Conservation (phyloP, 441 rosid species). For the Arabidopsis lyrata region DNA sequence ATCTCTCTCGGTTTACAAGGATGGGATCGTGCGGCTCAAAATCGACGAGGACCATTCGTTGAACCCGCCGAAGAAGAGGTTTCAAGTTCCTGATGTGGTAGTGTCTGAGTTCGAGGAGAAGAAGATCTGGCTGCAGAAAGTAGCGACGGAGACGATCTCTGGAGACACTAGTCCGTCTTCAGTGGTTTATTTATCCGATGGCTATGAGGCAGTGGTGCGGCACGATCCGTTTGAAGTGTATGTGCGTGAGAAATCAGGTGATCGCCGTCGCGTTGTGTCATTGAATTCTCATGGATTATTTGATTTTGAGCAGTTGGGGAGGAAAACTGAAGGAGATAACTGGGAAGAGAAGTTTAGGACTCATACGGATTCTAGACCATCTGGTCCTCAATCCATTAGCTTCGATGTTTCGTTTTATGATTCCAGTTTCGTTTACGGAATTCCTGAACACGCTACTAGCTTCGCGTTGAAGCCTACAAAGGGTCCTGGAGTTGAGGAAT, state of each 20-base stretch:
- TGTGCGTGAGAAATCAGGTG: slow-evolving; percentile 66
- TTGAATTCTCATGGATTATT: slow-evolving; percentile 84
- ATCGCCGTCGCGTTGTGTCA: slow-evolving; percentile 65
- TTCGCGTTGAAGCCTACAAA: slow-evolving; percentile 88
- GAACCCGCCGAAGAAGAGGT: slow-evolving; percentile 70
- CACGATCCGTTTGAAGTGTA: slow-evolving; percentile 89
- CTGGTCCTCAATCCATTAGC: slow-evolving; percentile 92
- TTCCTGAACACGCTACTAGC: slow-evolving; percentile 93
- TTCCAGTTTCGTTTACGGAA: slow-evolving; percentile 86
- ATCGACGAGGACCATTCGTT: slow-evolving; percentile 79
- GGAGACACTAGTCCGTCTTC: slow-evolving; percentile 65
- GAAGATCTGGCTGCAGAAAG: slow-evolving; percentile 79
- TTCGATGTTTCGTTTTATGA: slow-evolving; percentile 92
- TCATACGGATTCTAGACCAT: slow-evolving; percentile 86
- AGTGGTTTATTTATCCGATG: slow-evolving; percentile 67
- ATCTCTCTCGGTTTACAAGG: slow-evolving; percentile 70
- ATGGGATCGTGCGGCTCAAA: slow-evolving; percentile 76
- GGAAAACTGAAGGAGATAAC: slow-evolving; percentile 72
- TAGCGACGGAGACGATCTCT: slow-evolving; percentile 57
- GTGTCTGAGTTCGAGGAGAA: slow-evolving; percentile 63
- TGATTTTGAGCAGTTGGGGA: slow-evolving; percentile 87
- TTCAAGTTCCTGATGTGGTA: slow-evolving; percentile 86
- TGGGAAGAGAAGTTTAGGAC: slow-evolving; percentile 93
- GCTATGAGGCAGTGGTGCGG: slow-evolving; percentile 78
- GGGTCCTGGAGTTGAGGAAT: slow-evolving; percentile 87